Evolutionary conservation across 306 rosid genomes (phyloP).

Genomic region (Lathyrus sativus): DNA sequence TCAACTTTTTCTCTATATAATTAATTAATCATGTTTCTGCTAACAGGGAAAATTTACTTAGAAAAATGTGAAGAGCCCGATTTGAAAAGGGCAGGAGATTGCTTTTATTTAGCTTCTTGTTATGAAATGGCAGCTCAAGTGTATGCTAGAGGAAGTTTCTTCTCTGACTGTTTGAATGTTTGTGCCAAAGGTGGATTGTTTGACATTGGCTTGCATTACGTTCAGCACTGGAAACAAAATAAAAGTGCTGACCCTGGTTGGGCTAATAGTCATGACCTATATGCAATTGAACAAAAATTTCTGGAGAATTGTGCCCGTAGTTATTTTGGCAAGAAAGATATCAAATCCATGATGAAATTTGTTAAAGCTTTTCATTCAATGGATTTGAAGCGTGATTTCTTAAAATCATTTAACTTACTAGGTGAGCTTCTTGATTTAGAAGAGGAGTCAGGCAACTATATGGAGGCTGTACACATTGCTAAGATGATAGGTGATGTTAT

Average conservation of each 20-base stretch:
- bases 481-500: slow-evolving; percentile 55
- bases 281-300: slow-evolving; percentile 56
- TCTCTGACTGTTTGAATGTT: slow-evolving; percentile 55
- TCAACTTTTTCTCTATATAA: neutral
- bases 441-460: slow-evolving; percentile 68
- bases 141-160: slow-evolving; percentile 60
- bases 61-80: slow-evolving; percentile 62
- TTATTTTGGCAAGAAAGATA: slow-evolving; percentile 49
- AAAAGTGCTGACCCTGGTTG: slow-evolving; percentile 32
- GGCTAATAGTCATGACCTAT: slow-evolving; percentile 32
- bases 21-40: slow-evolving; percentile 15
- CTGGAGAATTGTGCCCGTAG: slow-evolving; percentile 63
- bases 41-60: slow-evolving; percentile 60
- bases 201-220: slow-evolving; percentile 60
- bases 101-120: slow-evolving; percentile 58
- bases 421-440: slow-evolving; percentile 67
- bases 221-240: slow-evolving; percentile 63
- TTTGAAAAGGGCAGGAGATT: slow-evolving; percentile 65
- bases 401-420: slow-evolving; percentile 47
- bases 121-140: slow-evolving; percentile 58
- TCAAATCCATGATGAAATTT: slow-evolving; percentile 67
- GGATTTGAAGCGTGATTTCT: slow-evolving; percentile 58
- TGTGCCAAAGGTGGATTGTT: slow-evolving; percentile 58
- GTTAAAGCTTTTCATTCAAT: slow-evolving; percentile 64
- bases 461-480: slow-evolving; percentile 61